Base-by-base conservation (phyloP, 768 basidiomycete species). In the Dacryopinax spathularia region DNA sequence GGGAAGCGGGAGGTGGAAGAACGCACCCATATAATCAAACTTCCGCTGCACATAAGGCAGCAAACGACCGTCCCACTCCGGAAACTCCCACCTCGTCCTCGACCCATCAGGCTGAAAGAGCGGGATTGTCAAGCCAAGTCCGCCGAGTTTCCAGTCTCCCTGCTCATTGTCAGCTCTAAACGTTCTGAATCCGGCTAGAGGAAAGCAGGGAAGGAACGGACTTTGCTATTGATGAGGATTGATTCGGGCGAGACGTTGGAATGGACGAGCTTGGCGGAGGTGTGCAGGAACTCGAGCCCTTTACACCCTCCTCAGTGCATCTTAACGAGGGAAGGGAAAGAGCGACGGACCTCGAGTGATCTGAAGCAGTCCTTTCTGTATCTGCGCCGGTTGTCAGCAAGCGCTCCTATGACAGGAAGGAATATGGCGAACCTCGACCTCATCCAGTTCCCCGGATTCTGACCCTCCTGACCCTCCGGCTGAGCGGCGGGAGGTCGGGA, bases 131-230 rank as follows among this genome's bases (percentile, higher is more conserved):
- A 93, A 77, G 1, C 91, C 91, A 36, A 99, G 79, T 1, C 92
- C 94, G 18, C 88, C 84, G 34, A 99, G 82, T 75, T 97, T 99
- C 96, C 96, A 99, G 74, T 99, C 96, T 33, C 96, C 95, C 91
- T 95, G 68, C 16, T 61, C 48, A 27, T n/a, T 43, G 16, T 34
- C 41, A 18, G 68, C 44, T 59, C n/a, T n/a, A n/a, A 33, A 25
- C 43, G 31, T 29, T 31, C 2, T 33, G 2, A 20, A 31, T 65
- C 31, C 61, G 61, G 25, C 41, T 59, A 25, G 33, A 60, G 36
- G 2, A 20, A 13, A 9, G 27, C 33, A 48, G 29, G 34, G 25
- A 10, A n/a, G 43, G 16, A 29, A 66, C 66, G 71, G 22, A 94
- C 93, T 66, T 90, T 84, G 64, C 82, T 82, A 71, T 96, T 99